Evolutionary conservation across 768 basidiomycete genomes (phyloP), one percentile per base, ranked within the genome.

Genomic region (Amanita phalloides): DNA sequence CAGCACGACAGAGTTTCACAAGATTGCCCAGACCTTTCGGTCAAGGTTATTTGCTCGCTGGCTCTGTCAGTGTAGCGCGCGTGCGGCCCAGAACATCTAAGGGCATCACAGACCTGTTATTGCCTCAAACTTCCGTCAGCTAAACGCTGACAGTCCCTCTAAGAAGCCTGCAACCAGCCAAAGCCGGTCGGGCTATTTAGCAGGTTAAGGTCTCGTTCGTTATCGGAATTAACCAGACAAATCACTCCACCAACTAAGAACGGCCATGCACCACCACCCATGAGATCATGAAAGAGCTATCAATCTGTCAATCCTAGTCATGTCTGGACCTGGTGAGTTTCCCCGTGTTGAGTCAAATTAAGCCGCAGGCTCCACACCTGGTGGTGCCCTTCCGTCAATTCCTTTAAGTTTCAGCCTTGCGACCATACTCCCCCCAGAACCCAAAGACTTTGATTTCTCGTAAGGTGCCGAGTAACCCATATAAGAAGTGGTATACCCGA

Each of bases 221-320:
- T 84, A 84, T 85, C 82, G 77, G 80, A 84, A 84, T 85, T 84
- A 85, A 39, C 38, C 38, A 39, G 87, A 89, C 86, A 88, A 88
- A 87, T 88, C 86, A 86, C 85, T 88, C 84, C 84, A 72, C 80
- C 77, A 85, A 85, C 82, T 84, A 85, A 84, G 82, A 85, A 85
- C 77, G 80, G 82, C 83, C 82, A 85, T 85, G 82, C 82, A 85
- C 82, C 81, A 84, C 82, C 82, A 84, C 81, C 82, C 81, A 84
- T 79, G 77, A 78, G 81, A 81, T 82, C 80, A 79, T 75, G 79
- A 83, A 83, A 84, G 82, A 83, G 81, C 81, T 82, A 81, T 82
- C 81, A 81, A 80, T 81, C 79, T 82, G 78, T 81, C 79, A 77
- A 78, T 79, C 78, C 76, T 77, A 76, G 72, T 80, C 73, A 78